Base-by-base conservation (phyloP, 139 green algal genomes). In the Eudorina sp. region DNA sequence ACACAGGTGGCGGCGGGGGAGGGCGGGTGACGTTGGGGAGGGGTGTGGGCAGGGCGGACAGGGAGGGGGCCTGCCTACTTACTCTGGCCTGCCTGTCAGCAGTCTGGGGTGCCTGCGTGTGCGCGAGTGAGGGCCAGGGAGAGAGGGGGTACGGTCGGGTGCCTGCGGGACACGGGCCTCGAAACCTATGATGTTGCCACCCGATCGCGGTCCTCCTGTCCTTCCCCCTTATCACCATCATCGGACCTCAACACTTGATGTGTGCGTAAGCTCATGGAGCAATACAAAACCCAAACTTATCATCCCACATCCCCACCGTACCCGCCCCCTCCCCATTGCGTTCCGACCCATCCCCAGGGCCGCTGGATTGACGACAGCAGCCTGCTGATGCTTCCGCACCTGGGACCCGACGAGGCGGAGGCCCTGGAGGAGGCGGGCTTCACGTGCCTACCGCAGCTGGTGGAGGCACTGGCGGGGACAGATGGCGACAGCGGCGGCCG, bases 1-100 rank as follows among this genome's bases (percentile, higher is more conserved):
- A 97, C 98, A 91, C 97, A 99, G 96, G 96, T 95, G 80, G 23
- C n/a, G 40, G 78, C 5, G 53, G 31, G 51, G 34, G 6, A n/a
- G 18, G 27, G 18, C 7, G 21, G 51, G 51, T 25, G 13, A 58
- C 13, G 51, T 58, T 13, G 51, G 51, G 51, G 51, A 13, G 51
- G 70, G 70, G 31, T 27, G 31, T 40, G 76, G 45, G 9, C 18
- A 23, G 34, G 51, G 8, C 4, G 34, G 31, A 53, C 31, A 31
- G 8, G 43, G 41, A 2, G 72, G 9, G 72, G 25, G 29, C 8
- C 8, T 8, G 29, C 64, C 27, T 68, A 68, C n/a, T n/a, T n/a
- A n/a, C n/a, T n/a, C n/a, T n/a, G n/a, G n/a, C n/a, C n/a, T n/a
- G n/a, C n/a, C n/a, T n/a, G n/a, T n/a, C n/a, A n/a, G n/a, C n/a